Evolutionary conservation across 228 moss, liverwort and hornwort genomes (phyloP), one percentile per base, ranked within the genome.

Genomic region (Sphagnum fallax): DNA sequence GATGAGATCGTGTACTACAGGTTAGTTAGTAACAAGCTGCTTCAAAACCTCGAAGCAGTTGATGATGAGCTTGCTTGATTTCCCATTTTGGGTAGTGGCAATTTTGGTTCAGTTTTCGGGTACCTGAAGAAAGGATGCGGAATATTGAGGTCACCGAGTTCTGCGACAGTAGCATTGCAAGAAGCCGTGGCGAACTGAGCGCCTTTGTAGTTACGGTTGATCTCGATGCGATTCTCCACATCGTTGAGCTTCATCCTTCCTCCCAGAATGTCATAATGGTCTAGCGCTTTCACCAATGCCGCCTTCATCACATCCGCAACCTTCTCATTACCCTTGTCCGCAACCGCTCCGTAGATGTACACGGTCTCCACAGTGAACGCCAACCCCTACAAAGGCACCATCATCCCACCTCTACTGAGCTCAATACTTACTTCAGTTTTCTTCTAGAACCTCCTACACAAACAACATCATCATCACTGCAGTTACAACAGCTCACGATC

Each of bases 281-380:
- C 76, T 4, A 87, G 62, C 69, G 80, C 32, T 60, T 58, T 70
- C 53, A 75, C 50, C 48, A 87, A 66, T 2, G 87, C 87, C 5
- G 47, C 60, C 74, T 72, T 78, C 4, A 87, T 52, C 0, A 78
- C 76, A 12, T 69, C 72, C 0, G 83, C 87, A 51, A 87, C 83
- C 0, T 52, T 55, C 14, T 74, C 73, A 60, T 76, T 83, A 10
- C 75, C 65, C 65, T 76, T 86, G 3, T 80, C 72, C 2, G 80
- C 61, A n/a, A 75, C 74, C 7, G 83, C 78, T 4, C 67, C 78
- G 49, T 86, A 86, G 76, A 86, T 82, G 59, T 86, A 83, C 2
- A 83, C 0, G 6, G 86, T 86, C 72, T 86, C 86, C 62, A 86
- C 86, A 1, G 80, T 80, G 60, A 86, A 86, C 10, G 76, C 86